Conservation (phyloP, 768 basidiomycete species). For the Pholiota conissans region DNA sequence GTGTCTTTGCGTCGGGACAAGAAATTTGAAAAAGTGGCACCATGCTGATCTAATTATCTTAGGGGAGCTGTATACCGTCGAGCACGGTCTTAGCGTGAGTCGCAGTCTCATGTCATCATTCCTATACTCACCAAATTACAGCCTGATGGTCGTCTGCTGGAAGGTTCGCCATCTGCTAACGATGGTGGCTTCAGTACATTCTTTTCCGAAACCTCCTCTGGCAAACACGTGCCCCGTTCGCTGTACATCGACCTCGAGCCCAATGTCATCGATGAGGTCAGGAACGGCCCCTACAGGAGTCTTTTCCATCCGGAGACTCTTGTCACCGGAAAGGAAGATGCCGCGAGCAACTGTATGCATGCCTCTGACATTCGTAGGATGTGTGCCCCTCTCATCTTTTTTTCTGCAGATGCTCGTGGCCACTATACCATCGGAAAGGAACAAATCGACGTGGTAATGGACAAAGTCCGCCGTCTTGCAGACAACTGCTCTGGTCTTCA, state of each 20-base stretch:
- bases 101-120: slow-evolving; percentile 1
- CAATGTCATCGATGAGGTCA: slow-evolving; percentile 96
- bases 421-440: slow-evolving; percentile 99
- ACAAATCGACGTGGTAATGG: slow-evolving; percentile 94
- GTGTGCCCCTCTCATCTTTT: slow-evolving; percentile 13
- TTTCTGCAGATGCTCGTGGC: slow-evolving; percentile 82
- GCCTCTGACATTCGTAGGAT: neutral
- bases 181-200: slow-evolving; percentile 98
- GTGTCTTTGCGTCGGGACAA: slow-evolving; percentile 15
- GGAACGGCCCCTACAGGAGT: slow-evolving; percentile 91
- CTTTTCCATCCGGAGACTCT: slow-evolving; percentile 99
- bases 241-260: slow-evolving; percentile 98
- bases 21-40: slow-evolving; percentile 25
- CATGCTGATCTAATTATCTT: slow-evolving; percentile 40
- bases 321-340: slow-evolving; percentile 98
- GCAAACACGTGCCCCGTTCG: slow-evolving; percentile 96
- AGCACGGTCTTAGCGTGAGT: slow-evolving; percentile 94
- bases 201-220: slow-evolving; percentile 96
- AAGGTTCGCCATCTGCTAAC: slow-evolving; percentile 70
- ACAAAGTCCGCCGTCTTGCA: slow-evolving; percentile 90
- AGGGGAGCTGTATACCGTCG: slow-evolving; percentile 99
- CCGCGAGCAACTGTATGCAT: slow-evolving; percentile 96
- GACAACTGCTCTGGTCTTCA: slow-evolving; percentile 97
- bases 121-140: slow-evolving; percentile 34
- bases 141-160: slow-evolving; percentile 93